These are phyloP conservation scores for Corylus americana DNA, from an alignment of 306 rosid genomes.

Conservation along the genomic window DNA sequence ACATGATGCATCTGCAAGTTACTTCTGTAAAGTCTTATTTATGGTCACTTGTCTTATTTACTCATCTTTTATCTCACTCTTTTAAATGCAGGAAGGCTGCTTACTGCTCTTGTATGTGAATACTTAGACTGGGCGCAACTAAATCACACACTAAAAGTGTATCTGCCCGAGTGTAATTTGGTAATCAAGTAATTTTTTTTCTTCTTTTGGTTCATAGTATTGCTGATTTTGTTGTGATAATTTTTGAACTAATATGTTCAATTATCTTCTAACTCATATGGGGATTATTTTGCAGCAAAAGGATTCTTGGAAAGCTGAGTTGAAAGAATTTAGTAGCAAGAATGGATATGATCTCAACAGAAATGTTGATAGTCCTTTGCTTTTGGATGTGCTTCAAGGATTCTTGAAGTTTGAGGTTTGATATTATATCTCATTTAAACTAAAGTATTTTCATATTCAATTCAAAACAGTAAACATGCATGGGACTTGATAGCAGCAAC, in stretches of 20 bases:
- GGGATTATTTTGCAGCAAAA: constrained; percentile 62
- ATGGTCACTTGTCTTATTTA: neutral
- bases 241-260: constrained; percentile 2
- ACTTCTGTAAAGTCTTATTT: neutral
- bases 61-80: constrained; percentile 6
- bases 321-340: constrained; percentile 88
- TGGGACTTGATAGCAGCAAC: neutral
- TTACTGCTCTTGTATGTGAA: constrained; percentile 87
- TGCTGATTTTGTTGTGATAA: neutral
- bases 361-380: constrained; percentile 93
- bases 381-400: constrained; percentile 97
- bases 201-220: neutral
- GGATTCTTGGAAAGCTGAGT: constrained; percentile 89
- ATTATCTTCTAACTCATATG: neutral
- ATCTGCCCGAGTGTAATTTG: constrained; percentile 96
- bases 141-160: constrained; percentile 87
- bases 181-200: constrained; percentile 45
- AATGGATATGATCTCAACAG: constrained; percentile 95
- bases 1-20: neutral
- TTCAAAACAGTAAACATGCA: neutral
- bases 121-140: constrained; percentile 98
- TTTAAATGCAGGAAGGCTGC: constrained; percentile 76
- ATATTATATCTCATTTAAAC: constrained; percentile 10
- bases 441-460: neutral
- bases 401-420: constrained; percentile 97